Base-by-base conservation (phyloP, 495 filamentous ascomycete genomes). In the Aspergillus incahuasiensis region DNA sequence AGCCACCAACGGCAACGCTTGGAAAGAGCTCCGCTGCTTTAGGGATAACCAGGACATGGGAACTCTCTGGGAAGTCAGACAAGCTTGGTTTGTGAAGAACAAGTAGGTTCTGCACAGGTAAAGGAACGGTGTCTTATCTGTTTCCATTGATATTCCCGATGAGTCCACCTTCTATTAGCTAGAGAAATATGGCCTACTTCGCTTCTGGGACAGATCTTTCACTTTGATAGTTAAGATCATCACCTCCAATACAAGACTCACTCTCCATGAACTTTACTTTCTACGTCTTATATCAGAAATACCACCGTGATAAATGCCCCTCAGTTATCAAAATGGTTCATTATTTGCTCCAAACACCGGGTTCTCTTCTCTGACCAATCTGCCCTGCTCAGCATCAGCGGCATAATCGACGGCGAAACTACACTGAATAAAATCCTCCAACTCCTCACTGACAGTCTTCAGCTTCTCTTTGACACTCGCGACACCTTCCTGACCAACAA, bases 361-460 rank as follows among this genome's bases (percentile, higher is more conserved):
- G 44, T 56, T 40, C 16, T 58, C 64, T 56, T 74, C 60, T 48
- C 60, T 63, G 25, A 58, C 39, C 24, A 61, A 41, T 39, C 59
- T 50, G 22, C 46, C 49, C 34, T 63, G 55, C 55, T 73, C 70
- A n/a, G 63, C 59, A 59, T 74, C 67, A 21, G 66, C 68, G 24
- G 70, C 83, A 62, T 92, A 88, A 68, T 94, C 91, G 34, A 92
- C 90, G 0, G 86, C 86, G 58, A 86, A 79, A 57, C 91, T 96
- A 20, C 89, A 87, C 60, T 94, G 89, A 28, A 96, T 86, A 72
- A 97, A 97, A 54, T 97, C 94, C 68, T 97, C 94, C 38, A 97
- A 64, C 71, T 97, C 94, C 66, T 97, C 92, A 50, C 90, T 95
- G 1, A 96, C 87, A 19, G 91, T 97, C 77, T 95, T 96, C 50